A percentile compares a stretch with the other conserved stretches of the same genome.
Evolutionary conservation across 2,329 filamentous ascomycete species (phyloP).

Genomic region (Pseudogymnoascus sp.): DNA sequence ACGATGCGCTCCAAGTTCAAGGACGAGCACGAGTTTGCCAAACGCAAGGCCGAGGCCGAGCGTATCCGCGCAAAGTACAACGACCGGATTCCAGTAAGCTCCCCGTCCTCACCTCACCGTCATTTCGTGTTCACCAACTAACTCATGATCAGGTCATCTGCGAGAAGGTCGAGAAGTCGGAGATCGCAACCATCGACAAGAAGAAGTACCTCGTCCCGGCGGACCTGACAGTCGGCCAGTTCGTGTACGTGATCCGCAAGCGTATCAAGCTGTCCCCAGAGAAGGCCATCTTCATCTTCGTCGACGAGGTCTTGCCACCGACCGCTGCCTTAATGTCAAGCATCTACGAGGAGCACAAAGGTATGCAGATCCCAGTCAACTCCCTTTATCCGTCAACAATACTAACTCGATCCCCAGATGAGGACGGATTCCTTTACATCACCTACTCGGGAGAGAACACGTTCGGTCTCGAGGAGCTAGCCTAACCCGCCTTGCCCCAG

Average conservation of each 20-base stretch:
- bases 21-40: constrained; percentile 99
- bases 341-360: constrained; percentile 98
- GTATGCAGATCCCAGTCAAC: neutral
- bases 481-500: neutral
- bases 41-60: constrained; percentile 99
- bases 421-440: constrained; percentile 88
- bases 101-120: constrained; percentile 19
- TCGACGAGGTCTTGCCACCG: constrained; percentile 93
- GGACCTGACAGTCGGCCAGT: constrained; percentile 96
- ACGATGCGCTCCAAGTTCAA: constrained; percentile 99
- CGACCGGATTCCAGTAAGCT: constrained; percentile 88
- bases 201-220: constrained; percentile 99
- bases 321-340: constrained; percentile 98
- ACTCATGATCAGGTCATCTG: constrained; percentile 71
- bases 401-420: constrained; percentile 31
- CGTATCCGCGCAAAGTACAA: constrained; percentile 90
- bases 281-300: constrained; percentile 99
- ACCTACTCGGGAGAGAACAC: constrained; percentile 99
- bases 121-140: constrained; percentile 23
- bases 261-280: constrained; percentile 98
- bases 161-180: constrained; percentile 98
- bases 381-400: neutral
- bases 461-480: constrained; percentile 55
- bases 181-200: constrained; percentile 99
- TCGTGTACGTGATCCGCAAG: constrained; percentile 99